phyloP scores from a whole-genome alignment of 768 basidiomycete genomes.

The Boletus eberwhitei region DNA sequence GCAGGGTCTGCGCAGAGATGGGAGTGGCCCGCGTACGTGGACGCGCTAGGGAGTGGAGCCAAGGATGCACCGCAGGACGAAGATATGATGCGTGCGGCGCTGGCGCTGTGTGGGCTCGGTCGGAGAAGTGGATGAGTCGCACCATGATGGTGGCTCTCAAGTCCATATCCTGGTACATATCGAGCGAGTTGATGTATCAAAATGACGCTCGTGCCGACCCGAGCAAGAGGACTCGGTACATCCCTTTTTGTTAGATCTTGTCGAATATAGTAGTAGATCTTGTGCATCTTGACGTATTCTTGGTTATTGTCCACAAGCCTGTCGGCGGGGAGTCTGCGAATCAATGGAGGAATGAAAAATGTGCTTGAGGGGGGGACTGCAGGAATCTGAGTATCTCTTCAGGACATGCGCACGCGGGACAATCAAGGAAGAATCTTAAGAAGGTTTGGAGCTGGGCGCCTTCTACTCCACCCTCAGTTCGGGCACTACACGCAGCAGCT shows the following conservation, averaged over 20 bases:
- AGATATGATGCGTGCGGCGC: slow-evolving; percentile 68
- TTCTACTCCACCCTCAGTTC: background rate
- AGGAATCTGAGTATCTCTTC: background rate
- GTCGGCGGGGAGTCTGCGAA: background rate
- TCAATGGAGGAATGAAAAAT: background rate
- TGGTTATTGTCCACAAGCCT: background rate
- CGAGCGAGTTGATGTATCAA: background rate
- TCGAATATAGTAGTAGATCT: background rate
- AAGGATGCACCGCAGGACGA: slow-evolving; percentile 44
- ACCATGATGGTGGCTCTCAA: background rate
- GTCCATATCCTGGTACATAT: slow-evolving; percentile 8
- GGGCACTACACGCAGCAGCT: background rate
- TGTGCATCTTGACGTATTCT: background rate
- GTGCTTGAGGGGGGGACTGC: background rate
- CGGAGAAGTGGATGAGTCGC: slow-evolving; percentile 19
- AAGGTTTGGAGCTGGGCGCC: background rate
- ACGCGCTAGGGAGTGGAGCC: background rate
- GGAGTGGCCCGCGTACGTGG: background rate
- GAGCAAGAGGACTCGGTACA: background rate
- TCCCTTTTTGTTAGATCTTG: background rate
- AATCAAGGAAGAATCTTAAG: background rate
- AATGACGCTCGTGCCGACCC: background rate
- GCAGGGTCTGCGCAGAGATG: background rate
- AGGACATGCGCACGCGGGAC: background rate
- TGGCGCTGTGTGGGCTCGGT: slow-evolving; percentile 59